Evolutionary conservation across 2,329 filamentous ascomycete genomes (phyloP), one percentile per base, ranked within the genome.

Genomic region (Anthostomella pinea): DNA sequence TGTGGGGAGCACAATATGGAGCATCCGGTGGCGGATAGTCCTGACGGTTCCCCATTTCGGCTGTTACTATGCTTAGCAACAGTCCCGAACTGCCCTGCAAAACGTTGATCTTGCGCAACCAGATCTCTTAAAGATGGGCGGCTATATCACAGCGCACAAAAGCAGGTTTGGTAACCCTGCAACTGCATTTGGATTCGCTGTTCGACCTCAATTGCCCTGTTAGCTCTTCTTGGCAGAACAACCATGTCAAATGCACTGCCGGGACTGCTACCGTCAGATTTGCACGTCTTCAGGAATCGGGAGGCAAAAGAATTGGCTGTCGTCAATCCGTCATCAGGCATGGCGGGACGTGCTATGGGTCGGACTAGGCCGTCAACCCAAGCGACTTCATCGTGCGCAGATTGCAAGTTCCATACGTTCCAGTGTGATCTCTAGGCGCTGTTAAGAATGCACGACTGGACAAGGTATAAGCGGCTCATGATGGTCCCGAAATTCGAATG

Each of bases 131-230:
- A 23, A 16, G 30, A 22, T 31, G 37, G 39, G 39, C 29, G 38
- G 18, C 13, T 29, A 34, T 27, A 25, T 29, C 15, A 21, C 26
- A 33, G 9, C 23, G 24, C 27, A 25, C n/a, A 28, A 30, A 35
- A 39, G 20, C 35, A 35, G 24, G 33, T 33, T 39, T 36, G 11
- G n/a, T n/a, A 35, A 34, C 39, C 31, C 31, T 33, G 34, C 22
- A 38, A 6, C 7, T 22, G 17, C 19, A 16, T 18, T 41, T 15
- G 34, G n/a, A 26, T 41, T 27, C 19, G 25, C 23, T 23, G 26
- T 13, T 22, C n/a, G 22, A 29, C 20, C 23, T 26, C 39, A 23
- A n/a, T 24, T 8, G 23, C 22, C 35, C 31, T 31, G 34, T 42
- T 42, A 32, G 35, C 35, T 32, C 27, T 32, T 14, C 27, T 36